Conservation (phyloP, 108 stramenopile species). For the Skeletonema grethae region DNA sequence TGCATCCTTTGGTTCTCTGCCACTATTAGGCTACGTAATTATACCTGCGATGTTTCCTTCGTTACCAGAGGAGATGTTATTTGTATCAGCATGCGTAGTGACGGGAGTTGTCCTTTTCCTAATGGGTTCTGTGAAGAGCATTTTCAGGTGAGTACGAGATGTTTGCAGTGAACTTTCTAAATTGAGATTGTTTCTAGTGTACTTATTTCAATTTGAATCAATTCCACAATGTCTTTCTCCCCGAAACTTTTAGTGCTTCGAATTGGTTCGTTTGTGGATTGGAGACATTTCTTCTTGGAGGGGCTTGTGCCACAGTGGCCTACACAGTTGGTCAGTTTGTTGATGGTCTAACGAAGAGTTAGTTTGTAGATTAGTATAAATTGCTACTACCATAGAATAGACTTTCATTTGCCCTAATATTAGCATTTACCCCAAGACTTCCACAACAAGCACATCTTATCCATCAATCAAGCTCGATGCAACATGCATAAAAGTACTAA, state of each 20-base stretch:
- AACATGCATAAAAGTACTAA: too few species aligned
- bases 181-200: background rate
- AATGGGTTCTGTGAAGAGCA: slow-evolving; percentile 91
- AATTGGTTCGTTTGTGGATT: slow-evolving; percentile 82
- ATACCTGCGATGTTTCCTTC: slow-evolving; percentile 71
- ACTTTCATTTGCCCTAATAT: too few species aligned
- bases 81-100: slow-evolving; percentile 78
- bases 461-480: too few species aligned
- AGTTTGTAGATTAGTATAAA: slow-evolving; percentile 7
- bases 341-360: slow-evolving; percentile 26
- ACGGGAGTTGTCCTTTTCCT: slow-evolving; percentile 85
- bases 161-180: background rate
- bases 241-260: slow-evolving; percentile 39
- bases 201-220: background rate
- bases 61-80: slow-evolving; percentile 57
- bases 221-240: background rate
- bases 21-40: slow-evolving; percentile 87
- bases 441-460: too few species aligned
- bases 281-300: slow-evolving; percentile 92
- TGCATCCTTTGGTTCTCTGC: slow-evolving; percentile 87
- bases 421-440: too few species aligned
- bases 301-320: slow-evolving; percentile 91
- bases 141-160: slow-evolving; percentile 68
- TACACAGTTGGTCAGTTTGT: slow-evolving; percentile 93
- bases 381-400: background rate